phyloP scores from a whole-genome alignment of 2,329 filamentous ascomycete species.

The Pseudocercospora vitis region DNA sequence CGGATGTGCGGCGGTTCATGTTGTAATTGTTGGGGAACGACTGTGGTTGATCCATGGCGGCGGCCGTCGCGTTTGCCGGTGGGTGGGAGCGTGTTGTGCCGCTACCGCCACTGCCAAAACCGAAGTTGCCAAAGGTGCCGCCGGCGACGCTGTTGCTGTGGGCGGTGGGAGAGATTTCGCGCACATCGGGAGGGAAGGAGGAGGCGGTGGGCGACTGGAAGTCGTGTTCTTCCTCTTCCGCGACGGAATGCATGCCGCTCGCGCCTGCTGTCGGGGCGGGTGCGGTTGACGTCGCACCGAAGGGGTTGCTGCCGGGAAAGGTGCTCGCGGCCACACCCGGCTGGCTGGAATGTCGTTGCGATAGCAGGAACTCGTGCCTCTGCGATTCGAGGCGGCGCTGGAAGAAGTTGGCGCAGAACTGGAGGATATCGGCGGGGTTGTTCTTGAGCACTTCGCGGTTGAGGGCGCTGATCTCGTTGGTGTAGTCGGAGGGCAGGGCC shows the following conservation, averaged over 20 bases:
- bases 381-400: slow-evolving; percentile 64
- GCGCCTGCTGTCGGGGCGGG: slow-evolving; percentile 41
- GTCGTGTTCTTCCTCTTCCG: slow-evolving; percentile 79
- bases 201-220: slow-evolving; percentile 70
- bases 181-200: slow-evolving; percentile 46
- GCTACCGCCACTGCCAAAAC: slow-evolving; percentile 27
- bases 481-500: slow-evolving; percentile 55
- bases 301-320: slow-evolving; percentile 79
- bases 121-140: slow-evolving; percentile 40
- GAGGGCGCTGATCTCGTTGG: slow-evolving; percentile 63
- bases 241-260: slow-evolving; percentile 60
- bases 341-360: slow-evolving; percentile 48
- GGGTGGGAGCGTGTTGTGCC: slow-evolving; percentile 33
- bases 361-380: slow-evolving; percentile 57
- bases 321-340: slow-evolving; percentile 67
- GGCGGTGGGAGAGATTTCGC: slow-evolving; percentile 51
- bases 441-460: slow-evolving; percentile 60
- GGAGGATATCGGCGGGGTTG: slow-evolving; percentile 63
- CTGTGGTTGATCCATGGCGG: slow-evolving; percentile 56
- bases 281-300: slow-evolving; percentile 52
- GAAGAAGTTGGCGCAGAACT: slow-evolving; percentile 71
- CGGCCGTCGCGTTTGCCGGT: slow-evolving; percentile 45
- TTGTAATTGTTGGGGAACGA: slow-evolving; percentile 91
- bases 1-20: slow-evolving; percentile 87
- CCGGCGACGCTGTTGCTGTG: slow-evolving; percentile 28